A percentile compares a stretch with the other conserved stretches of the same genome.
These are phyloP conservation scores for Anastatica hierochuntica DNA, from an alignment of 345 rosid genomes.

Conservation along the genomic window DNA sequence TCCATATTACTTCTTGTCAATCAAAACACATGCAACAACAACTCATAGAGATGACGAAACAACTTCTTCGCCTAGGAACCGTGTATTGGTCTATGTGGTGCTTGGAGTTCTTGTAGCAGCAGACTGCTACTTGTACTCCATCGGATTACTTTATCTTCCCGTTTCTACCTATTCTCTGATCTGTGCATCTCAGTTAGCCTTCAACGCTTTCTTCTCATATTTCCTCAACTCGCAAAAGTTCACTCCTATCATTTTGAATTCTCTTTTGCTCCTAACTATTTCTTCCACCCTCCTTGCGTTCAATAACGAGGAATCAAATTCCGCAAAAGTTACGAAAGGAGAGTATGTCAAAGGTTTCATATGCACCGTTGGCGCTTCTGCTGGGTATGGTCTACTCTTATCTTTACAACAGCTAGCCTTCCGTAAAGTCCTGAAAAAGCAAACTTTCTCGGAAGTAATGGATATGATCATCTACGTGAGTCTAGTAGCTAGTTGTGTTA, in stretches of 20 bases:
- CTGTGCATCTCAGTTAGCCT: constrained; percentile 46
- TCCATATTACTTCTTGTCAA: constrained; percentile 30
- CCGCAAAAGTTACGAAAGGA: constrained; percentile 5
- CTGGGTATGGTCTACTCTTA: constrained; percentile 31
- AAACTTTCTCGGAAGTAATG: constrained; percentile 26
- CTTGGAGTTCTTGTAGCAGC: constrained; percentile 36
- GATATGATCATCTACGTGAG: constrained; percentile 14
- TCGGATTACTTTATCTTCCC: constrained; percentile 48
- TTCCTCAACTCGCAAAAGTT: constrained; percentile 18
- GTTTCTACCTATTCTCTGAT: constrained; percentile 48
- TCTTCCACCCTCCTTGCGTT: constrained; percentile 49
- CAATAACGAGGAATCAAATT: constrained; percentile 13
- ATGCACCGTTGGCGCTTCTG: constrained; percentile 36
- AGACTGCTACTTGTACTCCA: constrained; percentile 28
- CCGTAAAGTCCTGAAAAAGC: constrained; percentile 24
- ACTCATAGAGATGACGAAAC: background rate
- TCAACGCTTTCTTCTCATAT: constrained; percentile 47
- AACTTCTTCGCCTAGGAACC: constrained; percentile 18
- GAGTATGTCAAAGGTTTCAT: constrained; percentile 32
- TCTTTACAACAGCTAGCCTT: constrained; percentile 40
- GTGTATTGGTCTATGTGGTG: constrained; percentile 23
- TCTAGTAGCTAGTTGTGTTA: constrained; percentile 24
- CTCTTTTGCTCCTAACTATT: constrained; percentile 40
- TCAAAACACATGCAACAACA: constrained; percentile 9
- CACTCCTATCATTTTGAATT: constrained; percentile 38